Evolutionary conservation across 768 basidiomycete genomes (phyloP).

Genomic region (Tylopilus rubrobrunneus): DNA sequence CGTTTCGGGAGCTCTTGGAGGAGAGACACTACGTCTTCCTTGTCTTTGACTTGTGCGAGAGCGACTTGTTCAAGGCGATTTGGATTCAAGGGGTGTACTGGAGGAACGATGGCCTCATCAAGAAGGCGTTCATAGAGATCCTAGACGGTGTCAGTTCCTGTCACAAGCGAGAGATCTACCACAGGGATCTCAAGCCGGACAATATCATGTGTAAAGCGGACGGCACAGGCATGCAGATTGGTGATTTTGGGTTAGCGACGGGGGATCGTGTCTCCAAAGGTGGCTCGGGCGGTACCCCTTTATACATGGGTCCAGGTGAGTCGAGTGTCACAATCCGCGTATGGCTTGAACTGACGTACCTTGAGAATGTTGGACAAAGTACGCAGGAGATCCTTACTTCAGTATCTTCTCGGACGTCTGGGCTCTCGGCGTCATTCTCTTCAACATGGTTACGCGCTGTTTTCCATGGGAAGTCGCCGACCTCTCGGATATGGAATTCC

Average conservation of each 20-base stretch:
- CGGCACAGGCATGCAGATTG: background rate
- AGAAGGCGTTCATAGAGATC: background rate
- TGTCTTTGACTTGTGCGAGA: background rate
- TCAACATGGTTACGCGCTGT: conserved; percentile 65
- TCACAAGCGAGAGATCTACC: background rate
- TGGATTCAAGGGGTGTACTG: background rate
- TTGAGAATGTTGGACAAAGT: conserved; percentile 53
- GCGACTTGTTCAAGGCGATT: background rate
- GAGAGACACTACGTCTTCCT: background rate
- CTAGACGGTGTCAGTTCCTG: background rate
- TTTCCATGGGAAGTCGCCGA: conserved; percentile 4
- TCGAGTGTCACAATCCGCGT: background rate
- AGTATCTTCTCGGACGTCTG: conserved; percentile 48
- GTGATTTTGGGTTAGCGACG: background rate
- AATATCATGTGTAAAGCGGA: background rate
- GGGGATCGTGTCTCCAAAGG: background rate
- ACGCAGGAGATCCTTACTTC: conserved; percentile 24
- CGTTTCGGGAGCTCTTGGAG: background rate
- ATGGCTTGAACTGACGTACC: background rate
- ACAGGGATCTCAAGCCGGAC: conserved; percentile 1
- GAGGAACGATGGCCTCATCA: conserved; percentile 1
- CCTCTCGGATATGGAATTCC: background rate
- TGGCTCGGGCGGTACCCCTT: background rate
- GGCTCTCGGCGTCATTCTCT: conserved; percentile 74
- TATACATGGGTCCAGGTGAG: conserved; percentile 1